Evolutionary conservation across 192 early-diverging fungal species (phyloP).

Genomic region (Dissophora ornata): DNA sequence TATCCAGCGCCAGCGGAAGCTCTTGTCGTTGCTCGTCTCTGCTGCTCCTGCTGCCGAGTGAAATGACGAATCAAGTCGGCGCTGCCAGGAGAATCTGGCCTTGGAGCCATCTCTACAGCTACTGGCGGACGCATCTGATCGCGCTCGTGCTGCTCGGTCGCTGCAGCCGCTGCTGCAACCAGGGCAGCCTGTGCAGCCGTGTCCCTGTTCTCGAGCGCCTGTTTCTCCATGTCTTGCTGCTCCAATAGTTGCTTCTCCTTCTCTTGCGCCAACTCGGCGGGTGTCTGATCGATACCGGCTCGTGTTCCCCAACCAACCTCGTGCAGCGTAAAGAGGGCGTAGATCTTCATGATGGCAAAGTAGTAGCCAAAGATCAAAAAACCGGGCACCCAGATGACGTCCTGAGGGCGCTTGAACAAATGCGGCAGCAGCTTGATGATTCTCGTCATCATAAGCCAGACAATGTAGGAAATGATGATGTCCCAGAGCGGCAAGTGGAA

Average conservation of each 20-base stretch:
- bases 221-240: conserved; percentile 28
- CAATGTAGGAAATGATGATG: conserved; percentile 67
- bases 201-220: conserved; percentile 9
- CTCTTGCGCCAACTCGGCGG: conserved; percentile 53
- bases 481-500: conserved; percentile 69
- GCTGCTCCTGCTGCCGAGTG: conserved; percentile 43
- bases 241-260: conserved; percentile 47
- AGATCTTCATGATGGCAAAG: conserved; percentile 77
- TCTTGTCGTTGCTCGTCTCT: conserved; percentile 9
- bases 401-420: conserved; percentile 71
- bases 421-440: conserved; percentile 76
- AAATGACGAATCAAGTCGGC: conserved; percentile 45
- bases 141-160: conserved; percentile 17
- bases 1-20: neutral
- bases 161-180: conserved; percentile 37
- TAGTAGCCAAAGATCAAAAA: conserved; percentile 78
- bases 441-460: conserved; percentile 73
- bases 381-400: conserved; percentile 70
- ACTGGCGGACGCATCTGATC: conserved; percentile 3
- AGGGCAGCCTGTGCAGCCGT: conserved; percentile 27
- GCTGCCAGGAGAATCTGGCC: conserved; percentile 50
- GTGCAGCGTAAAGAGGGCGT: conserved; percentile 78
- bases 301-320: conserved; percentile 78
- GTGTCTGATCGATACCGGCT: conserved; percentile 61
- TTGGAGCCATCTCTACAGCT: neutral